phyloP scores from a whole-genome alignment of 2,329 filamentous ascomycete genomes.

The Zymoseptoria passerinii region DNA sequence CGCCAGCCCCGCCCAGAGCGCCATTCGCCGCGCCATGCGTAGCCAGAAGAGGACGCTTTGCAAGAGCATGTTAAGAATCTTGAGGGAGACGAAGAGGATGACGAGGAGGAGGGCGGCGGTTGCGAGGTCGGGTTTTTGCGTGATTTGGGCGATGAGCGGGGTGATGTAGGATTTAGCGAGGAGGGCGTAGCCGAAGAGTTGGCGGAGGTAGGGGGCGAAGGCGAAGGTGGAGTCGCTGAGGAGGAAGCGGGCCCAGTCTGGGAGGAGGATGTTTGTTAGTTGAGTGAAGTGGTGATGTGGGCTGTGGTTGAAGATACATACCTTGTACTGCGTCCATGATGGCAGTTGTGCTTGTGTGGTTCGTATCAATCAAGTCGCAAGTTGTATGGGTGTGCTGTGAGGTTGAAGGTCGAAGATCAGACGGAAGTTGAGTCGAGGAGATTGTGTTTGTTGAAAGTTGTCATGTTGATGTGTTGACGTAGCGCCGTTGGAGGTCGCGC shows the following conservation, averaged over 20 bases:
- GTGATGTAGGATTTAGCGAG: constrained; percentile 20
- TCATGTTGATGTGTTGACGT: background rate
- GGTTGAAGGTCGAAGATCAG: background rate
- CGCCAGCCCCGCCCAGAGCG: constrained; percentile 56
- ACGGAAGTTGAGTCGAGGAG: background rate
- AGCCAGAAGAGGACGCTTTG: constrained; percentile 71
- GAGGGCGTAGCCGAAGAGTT: constrained; percentile 14
- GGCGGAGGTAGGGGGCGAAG: constrained; percentile 16
- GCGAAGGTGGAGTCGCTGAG: constrained; percentile 14
- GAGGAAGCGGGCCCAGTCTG: constrained; percentile 27
- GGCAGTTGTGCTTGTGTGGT: background rate
- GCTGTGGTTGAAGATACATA: constrained; percentile 5
- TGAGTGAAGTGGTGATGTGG: background rate
- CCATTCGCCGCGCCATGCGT: constrained; percentile 52
- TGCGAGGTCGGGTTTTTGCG: constrained; percentile 38
- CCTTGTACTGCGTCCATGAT: constrained; percentile 27
- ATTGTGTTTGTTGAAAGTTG: background rate
- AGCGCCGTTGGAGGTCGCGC: background rate
- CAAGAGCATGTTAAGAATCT: constrained; percentile 60
- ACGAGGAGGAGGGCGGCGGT: constrained; percentile 50
- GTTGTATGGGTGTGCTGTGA: background rate
- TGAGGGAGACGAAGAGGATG: constrained; percentile 55
- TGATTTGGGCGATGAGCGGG: constrained; percentile 24
- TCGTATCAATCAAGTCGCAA: background rate
- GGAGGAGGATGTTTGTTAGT: background rate